Percentiles rank a stretch among this genome's conserved stretches.
phyloP scores from a whole-genome alignment of 306 rosid species.

The Quercus berberidifolia region DNA sequence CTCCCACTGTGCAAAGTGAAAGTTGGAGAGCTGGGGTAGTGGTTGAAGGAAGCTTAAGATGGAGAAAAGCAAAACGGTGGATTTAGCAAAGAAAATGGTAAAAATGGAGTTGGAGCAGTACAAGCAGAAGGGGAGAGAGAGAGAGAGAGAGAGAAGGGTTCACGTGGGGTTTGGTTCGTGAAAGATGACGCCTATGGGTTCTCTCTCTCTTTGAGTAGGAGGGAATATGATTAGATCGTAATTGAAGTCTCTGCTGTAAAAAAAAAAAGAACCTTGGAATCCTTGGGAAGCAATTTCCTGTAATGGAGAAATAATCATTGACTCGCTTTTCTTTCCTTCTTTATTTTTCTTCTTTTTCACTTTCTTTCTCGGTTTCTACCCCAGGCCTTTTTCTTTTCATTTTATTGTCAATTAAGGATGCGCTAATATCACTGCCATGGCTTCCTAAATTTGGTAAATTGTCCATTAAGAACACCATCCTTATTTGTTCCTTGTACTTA shows the following conservation, averaged over 20 bases:
- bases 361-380: neutral
- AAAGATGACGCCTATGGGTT: slow-evolving; percentile 28
- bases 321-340: neutral
- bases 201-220: neutral
- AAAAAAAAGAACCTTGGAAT: neutral
- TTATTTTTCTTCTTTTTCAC: too few species aligned
- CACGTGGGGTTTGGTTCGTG: slow-evolving; percentile 39
- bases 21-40: slow-evolving; percentile 1
- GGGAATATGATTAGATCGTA: slow-evolving; percentile 37
- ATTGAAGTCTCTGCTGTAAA: slow-evolving; percentile 39
- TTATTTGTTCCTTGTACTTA: too few species aligned
- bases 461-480: too few species aligned
- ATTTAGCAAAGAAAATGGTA: neutral
- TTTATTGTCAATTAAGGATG: too few species aligned
- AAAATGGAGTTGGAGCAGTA: neutral
- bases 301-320: slow-evolving; percentile 30
- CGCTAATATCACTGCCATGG: too few species aligned
- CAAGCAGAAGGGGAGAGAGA: neutral
- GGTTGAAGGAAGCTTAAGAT: neutral
- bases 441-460: too few species aligned
- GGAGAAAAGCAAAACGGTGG: neutral
- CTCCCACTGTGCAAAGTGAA: slow-evolving; percentile 16
- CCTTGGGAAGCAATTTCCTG: slow-evolving; percentile 5
- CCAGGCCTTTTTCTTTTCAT: neutral
- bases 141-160: neutral